These are phyloP conservation scores for Sporopachydermia quercuum DNA, from an alignment of 805 yeast species.

Conservation along the genomic window DNA sequence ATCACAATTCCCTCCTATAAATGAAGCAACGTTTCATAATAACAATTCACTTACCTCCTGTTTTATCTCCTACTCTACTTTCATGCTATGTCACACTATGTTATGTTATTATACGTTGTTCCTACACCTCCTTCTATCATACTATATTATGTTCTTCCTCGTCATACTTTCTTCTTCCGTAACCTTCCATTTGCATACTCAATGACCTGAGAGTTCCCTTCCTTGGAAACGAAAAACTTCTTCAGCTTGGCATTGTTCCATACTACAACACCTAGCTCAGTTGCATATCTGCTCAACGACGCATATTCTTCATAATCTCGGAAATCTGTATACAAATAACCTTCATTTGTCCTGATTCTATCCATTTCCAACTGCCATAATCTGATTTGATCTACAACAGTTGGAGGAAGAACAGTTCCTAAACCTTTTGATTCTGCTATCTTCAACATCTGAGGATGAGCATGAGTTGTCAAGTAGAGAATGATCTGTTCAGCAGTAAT, in stretches of 20 bases:
- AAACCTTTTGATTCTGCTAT: slow-evolving; percentile 54
- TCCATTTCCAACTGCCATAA: slow-evolving; percentile 95
- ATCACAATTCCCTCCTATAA: too few species aligned
- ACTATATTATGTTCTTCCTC: too few species aligned
- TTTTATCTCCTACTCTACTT: too few species aligned
- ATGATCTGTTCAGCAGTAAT: slow-evolving; percentile 93
- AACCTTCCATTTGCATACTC: slow-evolving; percentile 69
- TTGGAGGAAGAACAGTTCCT: slow-evolving; percentile 73
- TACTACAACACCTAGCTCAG: slow-evolving; percentile 79
- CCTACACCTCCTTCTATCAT: too few species aligned
- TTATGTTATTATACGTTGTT: too few species aligned
- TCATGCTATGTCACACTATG: too few species aligned
- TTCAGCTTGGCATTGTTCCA: slow-evolving; percentile 67
- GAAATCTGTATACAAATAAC: slow-evolving; percentile 81
- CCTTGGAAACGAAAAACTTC: slow-evolving; percentile 74
- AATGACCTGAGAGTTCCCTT: slow-evolving; percentile 80
- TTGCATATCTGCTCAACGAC: slow-evolving; percentile 58
- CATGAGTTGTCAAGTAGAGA: slow-evolving; percentile 77
- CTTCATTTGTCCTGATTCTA: slow-evolving; percentile 75
- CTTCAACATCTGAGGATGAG: slow-evolving; percentile 81
- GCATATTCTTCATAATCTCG: slow-evolving; percentile 64
- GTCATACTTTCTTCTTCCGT: slow-evolving; percentile 12
- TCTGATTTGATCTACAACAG: slow-evolving; percentile 90
- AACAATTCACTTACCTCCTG: too few species aligned
- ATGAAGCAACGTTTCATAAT: too few species aligned